Evolutionary conservation across 768 basidiomycete species (phyloP).

Genomic region (Chiua virens): DNA sequence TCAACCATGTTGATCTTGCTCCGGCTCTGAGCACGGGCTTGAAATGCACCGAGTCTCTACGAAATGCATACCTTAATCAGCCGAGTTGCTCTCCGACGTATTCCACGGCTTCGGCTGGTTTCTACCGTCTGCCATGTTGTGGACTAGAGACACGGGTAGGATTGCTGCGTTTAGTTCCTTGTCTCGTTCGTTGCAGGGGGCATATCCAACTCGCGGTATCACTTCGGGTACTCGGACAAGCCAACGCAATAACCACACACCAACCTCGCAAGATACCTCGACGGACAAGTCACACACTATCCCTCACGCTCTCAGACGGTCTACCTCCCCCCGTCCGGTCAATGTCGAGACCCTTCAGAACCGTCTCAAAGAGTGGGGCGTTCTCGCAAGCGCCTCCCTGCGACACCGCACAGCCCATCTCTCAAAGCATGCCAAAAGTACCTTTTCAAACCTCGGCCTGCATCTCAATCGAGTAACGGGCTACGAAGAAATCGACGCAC

Average conservation of each 20-base stretch:
- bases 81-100: not conserved
- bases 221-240: constrained; percentile 2
- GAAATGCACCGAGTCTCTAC: too few species aligned
- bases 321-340: not conserved
- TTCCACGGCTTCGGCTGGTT: not conserved
- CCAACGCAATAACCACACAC: not conserved
- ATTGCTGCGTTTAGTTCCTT: constrained; percentile 7
- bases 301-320: not conserved
- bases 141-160: constrained; percentile 6
- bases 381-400: constrained; percentile 30
- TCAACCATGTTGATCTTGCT: too few species aligned
- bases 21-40: too few species aligned
- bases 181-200: constrained; percentile 8
- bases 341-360: constrained; percentile 37
- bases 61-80: too few species aligned
- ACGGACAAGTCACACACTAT: not conserved
- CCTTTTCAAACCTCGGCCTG: constrained; percentile 71
- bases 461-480: constrained; percentile 88
- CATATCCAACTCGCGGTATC: constrained; percentile 8
- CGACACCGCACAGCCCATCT: constrained; percentile 59
- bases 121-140: constrained; percentile 17
- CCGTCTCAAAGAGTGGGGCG: constrained; percentile 48
- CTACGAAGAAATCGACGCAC: constrained; percentile 83
- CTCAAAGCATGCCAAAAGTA: constrained; percentile 53
- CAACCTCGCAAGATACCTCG: constrained; percentile 3